Evolutionary conservation across 2,329 filamentous ascomycete genomes (phyloP).

Genomic region (Mariannaea elegans): DNA sequence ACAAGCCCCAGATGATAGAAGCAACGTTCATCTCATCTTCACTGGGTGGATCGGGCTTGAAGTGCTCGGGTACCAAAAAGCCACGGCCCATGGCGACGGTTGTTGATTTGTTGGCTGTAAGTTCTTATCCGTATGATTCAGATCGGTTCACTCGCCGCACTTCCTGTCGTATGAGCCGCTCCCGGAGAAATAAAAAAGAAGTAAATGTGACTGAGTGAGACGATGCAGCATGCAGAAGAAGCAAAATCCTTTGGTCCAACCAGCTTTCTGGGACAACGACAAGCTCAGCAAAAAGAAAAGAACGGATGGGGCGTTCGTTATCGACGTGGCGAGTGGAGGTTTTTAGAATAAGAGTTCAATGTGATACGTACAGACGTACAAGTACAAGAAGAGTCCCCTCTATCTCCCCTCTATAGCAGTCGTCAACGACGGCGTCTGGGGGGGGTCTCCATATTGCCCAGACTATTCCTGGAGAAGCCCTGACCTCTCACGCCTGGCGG

Average conservation of each 20-base stretch:
- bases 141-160: not conserved
- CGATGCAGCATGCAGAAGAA: not conserved
- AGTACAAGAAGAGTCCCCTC: not conserved
- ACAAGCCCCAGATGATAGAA: slow-evolving; percentile 40
- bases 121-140: not conserved
- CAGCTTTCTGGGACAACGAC: slow-evolving; percentile 5
- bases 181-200: not conserved
- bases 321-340: slow-evolving; percentile 4
- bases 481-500: slow-evolving; percentile 25
- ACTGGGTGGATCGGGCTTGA: slow-evolving; percentile 26
- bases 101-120: not conserved
- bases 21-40: slow-evolving; percentile 40
- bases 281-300: slow-evolving; percentile 13
- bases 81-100: slow-evolving; percentile 30
- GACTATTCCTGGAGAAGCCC: slow-evolving; percentile 27
- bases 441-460: slow-evolving; percentile 22
- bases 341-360: slow-evolving; percentile 5
- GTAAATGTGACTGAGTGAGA: not conserved
- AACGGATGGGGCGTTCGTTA: slow-evolving; percentile 13
- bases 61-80: slow-evolving; percentile 35
- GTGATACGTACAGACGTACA: not conserved
- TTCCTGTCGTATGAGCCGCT: not conserved
- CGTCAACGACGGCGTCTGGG: slow-evolving; percentile 5
- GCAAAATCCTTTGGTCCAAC: slow-evolving; percentile 6
- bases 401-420: not conserved